Percentiles rank a stretch among this genome's conserved stretches.
phyloP scores from a whole-genome alignment of 2,329 filamentous ascomycete species.

The Sporothrix sp. region DNA sequence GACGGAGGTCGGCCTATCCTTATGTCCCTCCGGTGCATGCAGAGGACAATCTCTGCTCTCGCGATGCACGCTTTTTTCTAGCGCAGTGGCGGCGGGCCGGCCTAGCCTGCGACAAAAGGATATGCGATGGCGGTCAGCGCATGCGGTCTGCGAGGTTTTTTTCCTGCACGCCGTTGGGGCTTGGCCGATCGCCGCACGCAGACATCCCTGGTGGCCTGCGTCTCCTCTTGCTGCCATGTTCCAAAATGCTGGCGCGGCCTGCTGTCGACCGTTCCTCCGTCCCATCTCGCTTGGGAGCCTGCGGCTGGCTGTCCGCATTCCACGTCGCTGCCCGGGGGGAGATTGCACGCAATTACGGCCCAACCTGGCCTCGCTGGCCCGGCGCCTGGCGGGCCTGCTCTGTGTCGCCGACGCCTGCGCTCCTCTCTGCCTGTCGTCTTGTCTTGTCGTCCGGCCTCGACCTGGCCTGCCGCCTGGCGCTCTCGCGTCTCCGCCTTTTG shows the following conservation, averaged over 20 bases:
- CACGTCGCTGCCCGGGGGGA: neutral
- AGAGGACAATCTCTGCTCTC: neutral
- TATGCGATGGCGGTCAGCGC: neutral
- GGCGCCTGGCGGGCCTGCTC: neutral
- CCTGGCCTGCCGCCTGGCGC: neutral
- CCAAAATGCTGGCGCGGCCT: neutral
- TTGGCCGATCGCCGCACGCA: neutral
- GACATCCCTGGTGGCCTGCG: neutral
- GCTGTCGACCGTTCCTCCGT: neutral
- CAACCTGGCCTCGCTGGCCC: neutral
- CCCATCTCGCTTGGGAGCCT: neutral
- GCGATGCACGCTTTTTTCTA: slow-evolving; percentile 5
- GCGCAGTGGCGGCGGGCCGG: slow-evolving; percentile 4
- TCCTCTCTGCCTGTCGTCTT: neutral
- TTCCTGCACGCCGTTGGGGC: neutral
- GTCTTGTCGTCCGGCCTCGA: neutral
- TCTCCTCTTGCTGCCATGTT: neutral
- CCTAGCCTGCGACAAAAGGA: neutral
- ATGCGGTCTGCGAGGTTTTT: neutral
- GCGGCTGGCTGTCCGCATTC: slow-evolving; percentile 1
- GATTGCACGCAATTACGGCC: neutral
- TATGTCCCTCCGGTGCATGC: too few species aligned
- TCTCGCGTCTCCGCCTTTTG: slow-evolving; percentile 1
- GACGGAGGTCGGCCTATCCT: too few species aligned
- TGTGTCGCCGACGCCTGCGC: too few species aligned